phyloP scores from a whole-genome alignment of 2,329 filamentous ascomycete species.

The Calonectria ilicicola region DNA sequence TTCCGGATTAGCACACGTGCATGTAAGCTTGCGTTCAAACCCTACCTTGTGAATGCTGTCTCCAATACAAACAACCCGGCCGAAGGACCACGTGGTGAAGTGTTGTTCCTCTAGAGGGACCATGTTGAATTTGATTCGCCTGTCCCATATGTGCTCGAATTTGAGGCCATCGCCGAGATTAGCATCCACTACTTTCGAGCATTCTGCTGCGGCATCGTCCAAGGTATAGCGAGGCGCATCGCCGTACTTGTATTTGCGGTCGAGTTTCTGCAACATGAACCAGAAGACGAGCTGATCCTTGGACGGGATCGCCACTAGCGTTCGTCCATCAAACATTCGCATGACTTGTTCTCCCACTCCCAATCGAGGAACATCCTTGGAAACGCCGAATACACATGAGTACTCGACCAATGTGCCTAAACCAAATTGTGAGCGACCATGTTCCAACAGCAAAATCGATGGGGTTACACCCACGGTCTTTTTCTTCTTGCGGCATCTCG shows the following conservation, averaged over 20 bases:
- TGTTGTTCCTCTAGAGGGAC: neutral
- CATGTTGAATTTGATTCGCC: neutral
- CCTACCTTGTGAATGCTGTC: constrained; percentile 4
- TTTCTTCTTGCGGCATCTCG: neutral
- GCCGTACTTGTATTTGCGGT: neutral
- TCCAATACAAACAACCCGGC: neutral
- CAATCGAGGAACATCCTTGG: neutral
- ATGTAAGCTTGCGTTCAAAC: neutral
- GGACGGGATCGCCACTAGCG: neutral
- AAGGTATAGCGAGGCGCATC: neutral
- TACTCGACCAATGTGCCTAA: neutral
- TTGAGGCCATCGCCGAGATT: neutral
- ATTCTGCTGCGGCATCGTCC: neutral
- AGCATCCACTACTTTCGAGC: neutral
- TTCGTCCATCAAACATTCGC: neutral
- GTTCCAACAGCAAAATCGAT: no score
- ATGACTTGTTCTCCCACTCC: neutral
- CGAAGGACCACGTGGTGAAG: neutral
- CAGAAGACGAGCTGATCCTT: neutral
- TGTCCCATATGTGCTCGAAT: neutral
- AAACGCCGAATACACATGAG: neutral
- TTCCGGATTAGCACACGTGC: neutral
- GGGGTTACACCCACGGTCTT: neutral
- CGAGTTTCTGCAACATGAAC: neutral
- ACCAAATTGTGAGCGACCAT: neutral